These are phyloP conservation scores for Fusarium kyushuense DNA, from an alignment of 2,329 filamentous ascomycete genomes.

Conservation along the genomic window DNA sequence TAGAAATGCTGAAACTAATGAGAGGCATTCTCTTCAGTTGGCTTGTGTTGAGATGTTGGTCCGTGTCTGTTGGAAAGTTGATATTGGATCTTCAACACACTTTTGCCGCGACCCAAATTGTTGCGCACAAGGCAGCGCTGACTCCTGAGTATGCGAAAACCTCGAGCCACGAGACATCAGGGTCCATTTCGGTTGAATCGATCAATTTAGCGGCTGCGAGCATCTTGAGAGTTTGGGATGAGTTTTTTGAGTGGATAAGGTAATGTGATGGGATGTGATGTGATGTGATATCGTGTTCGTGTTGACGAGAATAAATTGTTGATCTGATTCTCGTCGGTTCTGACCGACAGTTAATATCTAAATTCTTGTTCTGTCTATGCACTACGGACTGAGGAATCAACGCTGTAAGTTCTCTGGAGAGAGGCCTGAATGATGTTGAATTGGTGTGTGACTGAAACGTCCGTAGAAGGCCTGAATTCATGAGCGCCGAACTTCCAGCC, in stretches of 20 bases:
- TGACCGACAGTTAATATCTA: neutral
- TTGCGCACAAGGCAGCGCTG: neutral
- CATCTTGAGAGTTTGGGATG: neutral
- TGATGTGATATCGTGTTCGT: neutral
- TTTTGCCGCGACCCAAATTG: neutral
- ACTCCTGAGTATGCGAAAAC: neutral
- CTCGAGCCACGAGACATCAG: neutral
- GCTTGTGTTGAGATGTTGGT: neutral
- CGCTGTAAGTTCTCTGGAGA: too few species aligned
- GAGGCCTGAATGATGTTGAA: neutral
- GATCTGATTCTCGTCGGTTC: neutral
- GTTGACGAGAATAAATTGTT: neutral
- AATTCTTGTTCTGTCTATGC: neutral
- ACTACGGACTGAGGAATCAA: too few species aligned
- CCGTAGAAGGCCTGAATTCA: neutral
- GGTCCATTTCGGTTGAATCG: neutral
- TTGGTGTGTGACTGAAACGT: neutral
- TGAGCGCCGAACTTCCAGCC: neutral
- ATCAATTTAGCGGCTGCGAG: constrained; percentile 3
- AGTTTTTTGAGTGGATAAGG: neutral
- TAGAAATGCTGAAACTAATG: neutral
- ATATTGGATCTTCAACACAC: neutral
- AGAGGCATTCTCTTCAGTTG: neutral
- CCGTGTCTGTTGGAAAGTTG: neutral
- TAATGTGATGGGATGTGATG: neutral